phyloP scores from a whole-genome alignment of 2,329 filamentous ascomycete genomes.

The Talaromyces sp. region DNA sequence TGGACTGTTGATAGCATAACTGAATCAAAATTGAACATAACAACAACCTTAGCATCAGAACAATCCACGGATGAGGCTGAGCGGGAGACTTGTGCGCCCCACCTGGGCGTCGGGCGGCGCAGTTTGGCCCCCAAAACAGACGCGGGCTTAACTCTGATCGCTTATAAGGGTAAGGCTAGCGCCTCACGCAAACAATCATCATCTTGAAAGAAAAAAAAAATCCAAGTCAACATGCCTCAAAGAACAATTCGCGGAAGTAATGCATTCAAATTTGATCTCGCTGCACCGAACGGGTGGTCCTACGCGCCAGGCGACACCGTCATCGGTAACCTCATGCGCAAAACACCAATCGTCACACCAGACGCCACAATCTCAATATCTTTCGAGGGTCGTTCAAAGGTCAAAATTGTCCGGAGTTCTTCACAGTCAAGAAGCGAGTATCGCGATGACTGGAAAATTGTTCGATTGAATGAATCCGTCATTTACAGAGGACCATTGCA shows the following conservation, averaged over 20 bases:
- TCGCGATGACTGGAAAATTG: constrained; percentile 13
- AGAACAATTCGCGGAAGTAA: neutral
- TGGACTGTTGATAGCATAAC: too few relatives aligned
- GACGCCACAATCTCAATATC: constrained; percentile 16
- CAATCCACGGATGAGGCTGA: too few relatives aligned
- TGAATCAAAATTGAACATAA: too few relatives aligned
- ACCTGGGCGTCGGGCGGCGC: too few relatives aligned
- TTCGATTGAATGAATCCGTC: constrained; percentile 1
- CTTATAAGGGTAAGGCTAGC: too few relatives aligned
- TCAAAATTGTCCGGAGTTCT: constrained; percentile 10
- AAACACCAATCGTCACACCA: constrained; percentile 17
- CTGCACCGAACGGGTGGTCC: constrained; percentile 17
- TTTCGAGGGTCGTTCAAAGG: constrained; percentile 15
- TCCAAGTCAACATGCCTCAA: neutral
- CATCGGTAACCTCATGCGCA: constrained; percentile 21
- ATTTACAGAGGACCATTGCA: constrained; percentile 22
- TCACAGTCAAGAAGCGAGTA: constrained; percentile 3
- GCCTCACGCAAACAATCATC: neutral
- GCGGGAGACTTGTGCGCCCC: too few relatives aligned
- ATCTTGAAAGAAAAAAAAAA: too few relatives aligned
- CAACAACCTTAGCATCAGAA: too few relatives aligned
- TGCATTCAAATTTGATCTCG: constrained; percentile 15
- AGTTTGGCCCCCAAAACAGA: too few relatives aligned
- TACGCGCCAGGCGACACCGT: constrained; percentile 22
- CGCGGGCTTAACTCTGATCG: too few relatives aligned